Evolutionary conservation across 1,139 yeast species (phyloP).

Genomic region (Torulaspora pretoriensis): DNA sequence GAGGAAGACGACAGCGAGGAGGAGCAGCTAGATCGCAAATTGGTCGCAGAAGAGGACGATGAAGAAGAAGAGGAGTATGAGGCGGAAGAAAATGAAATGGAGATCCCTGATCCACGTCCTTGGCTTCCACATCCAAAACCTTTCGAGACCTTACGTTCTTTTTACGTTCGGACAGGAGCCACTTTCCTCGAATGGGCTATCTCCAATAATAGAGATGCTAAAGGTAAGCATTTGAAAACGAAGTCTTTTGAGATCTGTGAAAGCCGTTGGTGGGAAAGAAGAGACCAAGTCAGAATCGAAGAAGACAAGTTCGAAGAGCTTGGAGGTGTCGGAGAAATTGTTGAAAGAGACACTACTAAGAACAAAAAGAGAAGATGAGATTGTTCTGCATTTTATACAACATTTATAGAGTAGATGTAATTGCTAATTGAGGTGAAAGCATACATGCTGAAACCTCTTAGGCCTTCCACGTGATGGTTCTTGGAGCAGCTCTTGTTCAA

Average conservation of each 20-base stretch:
- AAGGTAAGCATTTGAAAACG: constrained; percentile 86
- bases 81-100: constrained; percentile 51
- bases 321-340: constrained; percentile 86
- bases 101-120: constrained; percentile 73
- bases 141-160: constrained; percentile 78
- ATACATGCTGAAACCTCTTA: background rate
- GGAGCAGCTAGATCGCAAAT: constrained; percentile 44
- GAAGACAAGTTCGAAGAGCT: constrained; percentile 87
- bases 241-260: constrained; percentile 89
- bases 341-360: constrained; percentile 68
- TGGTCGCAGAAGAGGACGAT: constrained; percentile 44
- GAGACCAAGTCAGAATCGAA: constrained; percentile 83
- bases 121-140: constrained; percentile 88
- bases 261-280: constrained; percentile 98
- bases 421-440: background rate
- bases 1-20: constrained; percentile 58
- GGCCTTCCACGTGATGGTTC: background rate
- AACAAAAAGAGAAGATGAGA: constrained; percentile 37
- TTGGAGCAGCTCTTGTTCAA: background rate
- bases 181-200: constrained; percentile 90
- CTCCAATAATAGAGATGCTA: constrained; percentile 75
- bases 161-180: constrained; percentile 83
- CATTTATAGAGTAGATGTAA: background rate
- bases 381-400: background rate
- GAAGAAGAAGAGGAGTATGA: constrained; percentile 59